phyloP scores from a whole-genome alignment of 306 rosid genomes.

The Cucurbita maxima region DNA sequence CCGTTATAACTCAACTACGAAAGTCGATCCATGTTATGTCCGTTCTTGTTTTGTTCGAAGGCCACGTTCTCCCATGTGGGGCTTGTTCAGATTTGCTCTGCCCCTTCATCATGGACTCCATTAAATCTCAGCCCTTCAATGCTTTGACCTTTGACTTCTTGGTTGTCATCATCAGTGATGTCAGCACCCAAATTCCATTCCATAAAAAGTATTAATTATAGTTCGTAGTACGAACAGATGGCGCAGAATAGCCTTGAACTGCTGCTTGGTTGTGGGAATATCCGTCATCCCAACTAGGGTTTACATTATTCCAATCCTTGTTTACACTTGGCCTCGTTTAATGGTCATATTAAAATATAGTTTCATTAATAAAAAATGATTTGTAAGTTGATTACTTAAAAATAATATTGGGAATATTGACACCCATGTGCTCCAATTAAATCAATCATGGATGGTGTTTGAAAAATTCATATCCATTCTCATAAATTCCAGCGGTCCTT shows the following conservation, averaged over 20 bases:
- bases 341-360: background rate
- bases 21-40: background rate
- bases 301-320: conserved; percentile 2
- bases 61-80: conserved; percentile 62
- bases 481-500: too few relatives aligned
- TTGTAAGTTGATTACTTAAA: background rate
- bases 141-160: conserved; percentile 2
- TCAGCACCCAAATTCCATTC: background rate
- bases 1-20: background rate
- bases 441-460: background rate
- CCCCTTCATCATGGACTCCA: background rate
- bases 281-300: background rate
- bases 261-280: background rate
- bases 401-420: background rate
- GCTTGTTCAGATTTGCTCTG: conserved; percentile 13
- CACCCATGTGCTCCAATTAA: background rate
- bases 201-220: background rate
- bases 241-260: background rate
- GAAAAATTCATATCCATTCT: background rate
- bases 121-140: background rate
- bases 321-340: background rate
- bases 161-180: background rate
- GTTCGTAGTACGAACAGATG: background rate
- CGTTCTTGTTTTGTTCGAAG: background rate
- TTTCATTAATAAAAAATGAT: background rate